Evolutionary conservation across 2,329 filamentous ascomycete genomes (phyloP).

Genomic region (Pyricularia grisea): DNA sequence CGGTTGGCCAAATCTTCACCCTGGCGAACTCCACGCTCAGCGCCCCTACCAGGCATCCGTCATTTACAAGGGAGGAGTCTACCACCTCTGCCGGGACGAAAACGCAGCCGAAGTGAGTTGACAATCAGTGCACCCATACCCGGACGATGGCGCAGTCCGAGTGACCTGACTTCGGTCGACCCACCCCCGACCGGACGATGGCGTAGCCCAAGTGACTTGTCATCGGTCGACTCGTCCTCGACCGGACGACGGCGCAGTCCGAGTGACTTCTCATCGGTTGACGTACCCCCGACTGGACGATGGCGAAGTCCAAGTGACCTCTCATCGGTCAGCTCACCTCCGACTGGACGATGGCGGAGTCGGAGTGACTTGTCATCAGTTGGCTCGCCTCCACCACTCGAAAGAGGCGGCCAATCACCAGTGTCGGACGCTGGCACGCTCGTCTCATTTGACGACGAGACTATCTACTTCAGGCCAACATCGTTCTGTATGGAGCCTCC

Average conservation of each 20-base stretch:
- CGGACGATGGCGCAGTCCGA: background rate
- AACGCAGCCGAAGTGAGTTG: background rate
- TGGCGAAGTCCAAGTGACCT: too few species aligned
- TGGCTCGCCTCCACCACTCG: background rate
- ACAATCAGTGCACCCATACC: background rate
- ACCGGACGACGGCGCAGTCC: slow-evolving; percentile 5
- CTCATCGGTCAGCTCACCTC: too few species aligned
- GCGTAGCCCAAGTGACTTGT: too few species aligned
- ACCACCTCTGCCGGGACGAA: background rate
- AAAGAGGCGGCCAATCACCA: slow-evolving; percentile 17
- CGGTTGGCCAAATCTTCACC: slow-evolving; percentile 29
- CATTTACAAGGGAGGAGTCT: background rate
- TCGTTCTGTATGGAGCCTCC: slow-evolving; percentile 18
- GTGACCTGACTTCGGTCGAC: slow-evolving; percentile 7
- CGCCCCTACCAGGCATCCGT: slow-evolving; percentile 12
- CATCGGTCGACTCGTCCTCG: too few species aligned
- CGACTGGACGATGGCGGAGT: background rate
- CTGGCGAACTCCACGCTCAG: slow-evolving; percentile 17
- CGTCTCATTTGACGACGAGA: slow-evolving; percentile 36
- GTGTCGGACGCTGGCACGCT: slow-evolving; percentile 35
- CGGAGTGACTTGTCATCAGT: slow-evolving; percentile 3
- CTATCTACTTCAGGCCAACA: slow-evolving; percentile 35
- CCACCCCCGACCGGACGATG: slow-evolving; percentile 1
- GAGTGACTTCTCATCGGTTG: slow-evolving; percentile 1
- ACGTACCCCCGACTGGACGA: background rate